A percentile compares a stretch with the other conserved stretches of the same genome.
phyloP scores from a whole-genome alignment of 345 rosid genomes.

The Brassica juncea region DNA sequence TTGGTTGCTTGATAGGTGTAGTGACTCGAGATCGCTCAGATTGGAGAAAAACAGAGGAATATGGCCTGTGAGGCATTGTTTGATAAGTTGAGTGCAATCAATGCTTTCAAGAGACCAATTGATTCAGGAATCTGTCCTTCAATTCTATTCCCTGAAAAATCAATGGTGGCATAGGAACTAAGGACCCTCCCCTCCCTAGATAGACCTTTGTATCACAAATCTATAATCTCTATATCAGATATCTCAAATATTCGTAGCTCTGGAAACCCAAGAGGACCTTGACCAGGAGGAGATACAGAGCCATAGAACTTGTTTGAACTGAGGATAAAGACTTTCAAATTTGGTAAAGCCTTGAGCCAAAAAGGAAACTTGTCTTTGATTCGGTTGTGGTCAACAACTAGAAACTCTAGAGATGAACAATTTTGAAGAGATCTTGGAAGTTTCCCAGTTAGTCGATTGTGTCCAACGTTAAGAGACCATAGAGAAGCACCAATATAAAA shows the following conservation, averaged over 20 bases:
- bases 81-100: neutral
- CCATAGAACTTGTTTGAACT: neutral
- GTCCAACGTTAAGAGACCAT: neutral
- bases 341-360: neutral
- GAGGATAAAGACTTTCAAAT: neutral
- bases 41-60: neutral
- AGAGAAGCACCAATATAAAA: fast-evolving
- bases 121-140: neutral
- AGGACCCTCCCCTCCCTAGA: neutral
- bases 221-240: neutral
- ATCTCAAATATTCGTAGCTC: neutral
- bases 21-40: neutral
- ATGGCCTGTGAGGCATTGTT: neutral
- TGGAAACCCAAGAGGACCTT: neutral
- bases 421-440: slow-evolving; percentile 28
- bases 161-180: neutral
- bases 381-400: neutral
- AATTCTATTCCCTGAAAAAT: neutral
- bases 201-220: neutral
- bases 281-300: neutral
- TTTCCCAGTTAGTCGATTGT: neutral
- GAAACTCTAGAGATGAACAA: neutral
- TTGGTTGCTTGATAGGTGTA: neutral
- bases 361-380: neutral
- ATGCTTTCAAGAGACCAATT: neutral